These are phyloP conservation scores for Ustulina deusta DNA, from an alignment of 2,329 filamentous ascomycete species.

Conservation along the genomic window DNA sequence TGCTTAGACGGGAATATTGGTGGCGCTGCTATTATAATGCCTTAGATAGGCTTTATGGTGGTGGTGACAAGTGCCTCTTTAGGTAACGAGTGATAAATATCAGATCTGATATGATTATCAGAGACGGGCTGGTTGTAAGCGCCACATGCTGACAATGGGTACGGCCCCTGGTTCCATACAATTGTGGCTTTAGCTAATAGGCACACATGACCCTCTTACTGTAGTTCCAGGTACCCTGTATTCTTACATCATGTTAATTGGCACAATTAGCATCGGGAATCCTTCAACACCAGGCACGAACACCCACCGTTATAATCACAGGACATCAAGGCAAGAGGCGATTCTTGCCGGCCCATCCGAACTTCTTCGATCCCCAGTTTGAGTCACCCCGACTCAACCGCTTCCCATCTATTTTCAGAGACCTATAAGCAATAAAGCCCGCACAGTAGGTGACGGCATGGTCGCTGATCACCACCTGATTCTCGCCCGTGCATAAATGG, in stretches of 20 bases:
- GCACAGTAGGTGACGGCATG: constrained; percentile 17
- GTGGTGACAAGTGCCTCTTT: not conserved
- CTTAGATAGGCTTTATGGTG: not conserved
- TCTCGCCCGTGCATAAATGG: constrained; percentile 23
- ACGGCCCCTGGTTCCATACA: not conserved
- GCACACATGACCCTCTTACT: not conserved
- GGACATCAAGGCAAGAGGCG: not conserved
- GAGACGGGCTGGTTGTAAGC: not conserved
- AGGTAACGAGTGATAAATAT: not conserved
- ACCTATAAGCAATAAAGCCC: not conserved
- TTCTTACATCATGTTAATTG: too few relatives aligned
- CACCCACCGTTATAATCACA: not conserved
- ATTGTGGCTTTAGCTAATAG: constrained; percentile 3
- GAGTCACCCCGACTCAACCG: not conserved
- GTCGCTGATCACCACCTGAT: constrained; percentile 20
- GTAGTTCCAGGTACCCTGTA: too few relatives aligned
- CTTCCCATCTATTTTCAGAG: not conserved
- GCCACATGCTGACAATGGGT: constrained; percentile 13
- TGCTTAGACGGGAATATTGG: not conserved
- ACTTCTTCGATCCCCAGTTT: not conserved
- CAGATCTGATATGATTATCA: not conserved
- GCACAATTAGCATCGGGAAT: too few relatives aligned
- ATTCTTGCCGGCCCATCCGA: constrained; percentile 11
- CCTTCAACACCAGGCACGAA: not conserved
- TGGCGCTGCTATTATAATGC: not conserved